Percentiles rank a stretch among this genome's conserved stretches.
phyloP scores from a whole-genome alignment of 139 green algal species.

The Ulvella scutata region DNA sequence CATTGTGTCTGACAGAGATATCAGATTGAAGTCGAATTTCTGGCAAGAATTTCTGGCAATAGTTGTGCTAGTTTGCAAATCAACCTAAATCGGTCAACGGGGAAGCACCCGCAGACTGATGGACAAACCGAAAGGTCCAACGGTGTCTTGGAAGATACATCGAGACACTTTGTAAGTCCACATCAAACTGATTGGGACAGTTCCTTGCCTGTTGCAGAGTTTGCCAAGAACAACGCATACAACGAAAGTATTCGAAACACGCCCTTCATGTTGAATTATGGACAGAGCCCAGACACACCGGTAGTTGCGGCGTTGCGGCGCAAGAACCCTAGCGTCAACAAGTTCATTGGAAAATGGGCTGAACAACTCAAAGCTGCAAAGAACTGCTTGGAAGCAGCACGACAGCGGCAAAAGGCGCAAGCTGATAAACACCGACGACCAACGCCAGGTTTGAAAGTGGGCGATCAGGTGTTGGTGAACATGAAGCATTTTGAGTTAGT shows the following conservation, averaged over 20 bases:
- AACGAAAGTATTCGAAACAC: not conserved
- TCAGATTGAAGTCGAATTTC: constrained; percentile 6
- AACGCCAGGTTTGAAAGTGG: too few relatives aligned
- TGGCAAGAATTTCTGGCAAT: too few relatives aligned
- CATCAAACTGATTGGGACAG: constrained; percentile 21
- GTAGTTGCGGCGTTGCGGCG: not conserved
- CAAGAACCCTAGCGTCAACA: too few relatives aligned
- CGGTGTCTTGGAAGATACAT: constrained; percentile 1
- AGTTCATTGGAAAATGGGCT: too few relatives aligned
- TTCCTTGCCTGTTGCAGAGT: constrained; percentile 13
- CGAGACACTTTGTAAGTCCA: constrained; percentile 11
- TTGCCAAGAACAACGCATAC: constrained; percentile 17
- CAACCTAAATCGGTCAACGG: not conserved
- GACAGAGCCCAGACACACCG: not conserved
- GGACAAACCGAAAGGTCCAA: constrained; percentile 13
- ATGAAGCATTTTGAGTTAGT: too few relatives aligned
- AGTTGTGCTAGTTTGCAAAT: not conserved
- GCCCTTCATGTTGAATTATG: constrained; percentile 2
- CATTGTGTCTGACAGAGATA: constrained; percentile 7
- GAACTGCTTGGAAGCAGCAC: too few relatives aligned
- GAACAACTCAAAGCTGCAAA: too few relatives aligned
- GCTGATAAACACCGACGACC: too few relatives aligned
- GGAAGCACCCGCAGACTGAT: constrained; percentile 12
- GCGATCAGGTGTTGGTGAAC: too few relatives aligned
- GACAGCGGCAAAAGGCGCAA: too few relatives aligned